Conservation (phyloP, 768 basidiomycete genomes). For the Macrolepiota albuminosa region DNA sequence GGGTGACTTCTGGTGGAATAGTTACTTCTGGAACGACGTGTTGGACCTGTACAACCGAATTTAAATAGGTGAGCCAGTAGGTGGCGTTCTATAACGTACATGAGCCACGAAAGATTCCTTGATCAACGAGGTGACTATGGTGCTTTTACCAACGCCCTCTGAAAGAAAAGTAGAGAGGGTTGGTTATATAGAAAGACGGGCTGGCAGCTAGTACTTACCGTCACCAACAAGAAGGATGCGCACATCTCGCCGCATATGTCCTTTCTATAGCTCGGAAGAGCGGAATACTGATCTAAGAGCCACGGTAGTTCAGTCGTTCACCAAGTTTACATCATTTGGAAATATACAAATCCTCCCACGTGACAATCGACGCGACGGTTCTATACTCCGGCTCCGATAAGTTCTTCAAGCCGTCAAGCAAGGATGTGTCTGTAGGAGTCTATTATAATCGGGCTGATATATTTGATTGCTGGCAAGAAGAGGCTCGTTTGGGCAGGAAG, state of each 20-base stretch:
- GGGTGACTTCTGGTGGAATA: constrained; percentile 95
- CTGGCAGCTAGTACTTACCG: constrained; percentile 47
- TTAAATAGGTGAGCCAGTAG: constrained; percentile 1
- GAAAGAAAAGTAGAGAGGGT: constrained; percentile 10
- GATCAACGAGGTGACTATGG: constrained; percentile 94
- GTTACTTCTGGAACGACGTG: constrained; percentile 96
- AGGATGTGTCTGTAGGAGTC: not conserved
- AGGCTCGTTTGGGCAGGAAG: not conserved
- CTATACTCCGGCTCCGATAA: not conserved
- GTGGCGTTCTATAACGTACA: constrained; percentile 36
- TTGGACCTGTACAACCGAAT: constrained; percentile 61
- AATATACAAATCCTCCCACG: constrained; percentile 12
- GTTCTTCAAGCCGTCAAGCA: not conserved
- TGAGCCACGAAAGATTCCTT: constrained; percentile 92
- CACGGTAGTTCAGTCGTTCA: not conserved
- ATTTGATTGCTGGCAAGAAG: not conserved
- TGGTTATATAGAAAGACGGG: constrained; percentile 11
- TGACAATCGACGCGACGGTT: constrained; percentile 6
- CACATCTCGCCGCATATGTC: constrained; percentile 83
- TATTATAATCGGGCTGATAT: not conserved
- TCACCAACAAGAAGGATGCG: constrained; percentile 93
- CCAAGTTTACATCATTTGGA: constrained; percentile 11
- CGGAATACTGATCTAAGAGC: constrained; percentile 1
- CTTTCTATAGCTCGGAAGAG: constrained; percentile 8
- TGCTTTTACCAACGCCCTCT: constrained; percentile 99